A percentile compares a stretch with the other conserved stretches of the same genome.
These are phyloP conservation scores for Salvia rosmarinus DNA, from an alignment of 257 asterid species.

Conservation along the genomic window DNA sequence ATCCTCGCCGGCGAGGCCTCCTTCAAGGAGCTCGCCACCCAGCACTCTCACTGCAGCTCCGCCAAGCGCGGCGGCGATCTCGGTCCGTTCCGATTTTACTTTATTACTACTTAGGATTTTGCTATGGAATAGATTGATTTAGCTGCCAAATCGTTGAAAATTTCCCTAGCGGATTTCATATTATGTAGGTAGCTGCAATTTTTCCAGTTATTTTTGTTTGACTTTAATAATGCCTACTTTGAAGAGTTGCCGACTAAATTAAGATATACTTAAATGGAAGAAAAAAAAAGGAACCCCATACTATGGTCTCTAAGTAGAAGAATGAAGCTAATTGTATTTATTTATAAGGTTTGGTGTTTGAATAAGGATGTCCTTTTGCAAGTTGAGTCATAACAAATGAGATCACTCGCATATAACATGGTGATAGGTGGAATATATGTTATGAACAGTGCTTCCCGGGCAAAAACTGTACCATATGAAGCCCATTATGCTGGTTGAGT, in stretches of 20 bases:
- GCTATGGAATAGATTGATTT: slow-evolving; percentile 7
- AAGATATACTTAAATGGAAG: background rate
- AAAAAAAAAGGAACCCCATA: background rate
- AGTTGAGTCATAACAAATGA: background rate
- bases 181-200: background rate
- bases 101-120: slow-evolving; percentile 5
- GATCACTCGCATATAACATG: background rate
- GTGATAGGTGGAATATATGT: background rate
- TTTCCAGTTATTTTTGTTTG: background rate
- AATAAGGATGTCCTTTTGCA: background rate
- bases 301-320: background rate
- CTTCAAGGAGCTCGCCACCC: slow-evolving; percentile 70
- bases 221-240: background rate
- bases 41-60: slow-evolving; percentile 85
- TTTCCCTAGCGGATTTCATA: background rate
- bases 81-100: slow-evolving; percentile 48
- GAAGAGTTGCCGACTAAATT: background rate
- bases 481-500: background rate
- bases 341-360: background rate
- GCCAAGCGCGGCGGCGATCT: slow-evolving; percentile 98
- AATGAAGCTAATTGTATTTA: background rate
- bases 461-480: background rate
- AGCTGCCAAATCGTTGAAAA: background rate
- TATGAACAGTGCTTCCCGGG: background rate
- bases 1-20: slow-evolving; percentile 69